A percentile compares a stretch with the other conserved stretches of the same genome.
Evolutionary conservation across 805 yeast genomes (phyloP).

Genomic region (Yarrowia deformans): DNA sequence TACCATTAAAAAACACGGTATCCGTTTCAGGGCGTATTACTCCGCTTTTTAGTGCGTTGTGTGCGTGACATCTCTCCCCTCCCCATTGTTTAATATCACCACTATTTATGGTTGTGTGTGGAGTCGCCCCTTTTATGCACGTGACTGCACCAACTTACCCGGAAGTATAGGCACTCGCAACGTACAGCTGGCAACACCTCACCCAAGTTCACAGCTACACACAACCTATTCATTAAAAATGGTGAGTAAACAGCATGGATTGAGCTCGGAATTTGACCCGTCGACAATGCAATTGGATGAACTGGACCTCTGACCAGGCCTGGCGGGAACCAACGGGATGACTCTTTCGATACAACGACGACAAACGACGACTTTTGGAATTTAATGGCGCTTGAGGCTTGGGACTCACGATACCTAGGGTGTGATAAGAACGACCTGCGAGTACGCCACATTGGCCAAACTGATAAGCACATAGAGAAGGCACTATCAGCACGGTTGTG

Average conservation of each 20-base stretch:
- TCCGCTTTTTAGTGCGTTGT: background rate
- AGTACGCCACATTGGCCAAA: no score
- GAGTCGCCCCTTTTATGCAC: slow-evolving; percentile 21
- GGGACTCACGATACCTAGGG: background rate
- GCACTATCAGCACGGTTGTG: background rate
- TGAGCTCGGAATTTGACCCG: background rate
- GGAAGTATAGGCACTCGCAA: slow-evolving; percentile 19
- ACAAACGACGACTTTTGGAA: slow-evolving; percentile 13
- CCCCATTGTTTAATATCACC: background rate
- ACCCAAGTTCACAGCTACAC: slow-evolving; percentile 20
- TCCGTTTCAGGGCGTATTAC: background rate
- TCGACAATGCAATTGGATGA: slow-evolving; percentile 1
- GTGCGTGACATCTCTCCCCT: background rate
- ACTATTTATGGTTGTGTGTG: slow-evolving; percentile 7
- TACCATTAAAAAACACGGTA: background rate
- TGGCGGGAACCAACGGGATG: background rate
- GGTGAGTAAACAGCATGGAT: slow-evolving; percentile 18
- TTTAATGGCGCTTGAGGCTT: slow-evolving; percentile 15
- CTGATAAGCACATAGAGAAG: background rate
- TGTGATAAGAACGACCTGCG: background rate
- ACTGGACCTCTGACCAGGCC: background rate
- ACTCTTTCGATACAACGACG: background rate
- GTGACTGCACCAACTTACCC: slow-evolving; percentile 27
- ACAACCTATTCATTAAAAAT: slow-evolving; percentile 35
- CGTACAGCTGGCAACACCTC: slow-evolving; percentile 38